phyloP scores from a whole-genome alignment of 306 rosid genomes.

The Cucumis sativus region Cucumber_9930_V3 NC_026660.2:4125501-4126000 shows the following conservation, averaged over 20 bases:
- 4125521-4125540: conserved; percentile 49
- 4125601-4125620: background rate
- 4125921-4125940: background rate
- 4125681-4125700: too few relatives aligned
- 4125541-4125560: conserved; percentile 53
- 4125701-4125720: background rate
- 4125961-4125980: background rate
- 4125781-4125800: too few relatives aligned
- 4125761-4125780: too few relatives aligned
- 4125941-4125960: background rate
- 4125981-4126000: background rate
- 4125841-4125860: background rate
- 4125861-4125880: too few relatives aligned
- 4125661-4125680: background rate
- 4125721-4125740: too few relatives aligned
- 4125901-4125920: background rate
- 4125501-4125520: conserved; percentile 44
- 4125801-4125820: too few relatives aligned
- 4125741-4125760: too few relatives aligned
- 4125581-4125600: conserved; percentile 36
- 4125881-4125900: too few relatives aligned
- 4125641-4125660: background rate
- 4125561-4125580: conserved; percentile 34
- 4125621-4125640: background rate
- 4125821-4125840: too few relatives aligned